Evolutionary conservation across 1,284 basidiomycete genomes (phyloP), one percentile per base, ranked within the genome.

Genomic region (Cutaneotrichosporon spelunceum): DNA sequence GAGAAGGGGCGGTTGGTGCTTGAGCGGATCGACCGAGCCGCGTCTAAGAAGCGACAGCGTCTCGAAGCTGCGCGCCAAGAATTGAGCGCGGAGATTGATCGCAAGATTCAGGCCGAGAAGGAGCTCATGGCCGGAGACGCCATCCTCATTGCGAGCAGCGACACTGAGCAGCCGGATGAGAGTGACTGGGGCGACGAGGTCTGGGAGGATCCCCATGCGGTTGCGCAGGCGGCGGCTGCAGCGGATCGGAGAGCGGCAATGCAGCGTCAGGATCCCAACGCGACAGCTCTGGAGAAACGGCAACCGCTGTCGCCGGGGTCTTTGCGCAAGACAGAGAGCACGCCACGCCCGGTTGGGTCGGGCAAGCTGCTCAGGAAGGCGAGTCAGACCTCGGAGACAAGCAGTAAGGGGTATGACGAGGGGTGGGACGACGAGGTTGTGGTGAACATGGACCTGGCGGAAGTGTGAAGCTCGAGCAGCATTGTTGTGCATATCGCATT

Each of bases 121-220:
- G 19, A 3, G n/a, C 11, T 7, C 10, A 5, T 34, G 36, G 16
- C 7, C 16, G 24, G 13, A 3, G 53, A 27, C 4, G 24, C 24
- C 5, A 26, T 48, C 19, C 8, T 48, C 21, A 26, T 39, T 21
- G 21, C 23, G 24, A 56, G 55, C 39, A 57, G 52, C 52, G 60
- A 49, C 36, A 59, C 52, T 9, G 57, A 56, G 21, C 16, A 33
- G 19, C 26, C 61, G 27, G 61, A 62, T 30, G 26, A 53, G 16
- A 62, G 56, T 36, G 61, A 62, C 24, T 57, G 30, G 23, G 50
- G 36, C 34, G 59, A 60, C 45, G 56, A 39, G 33, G 36, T 53
- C 27, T 55, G 53, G 56, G 7, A 21, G 24, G 36, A 58, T n/a
- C 56, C 29, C 4, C n/a, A 49, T 19, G 34, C 44, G 16, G 36